Base-by-base conservation (phyloP, 1,284 basidiomycete species). In the Vanrija sp. region DNA sequence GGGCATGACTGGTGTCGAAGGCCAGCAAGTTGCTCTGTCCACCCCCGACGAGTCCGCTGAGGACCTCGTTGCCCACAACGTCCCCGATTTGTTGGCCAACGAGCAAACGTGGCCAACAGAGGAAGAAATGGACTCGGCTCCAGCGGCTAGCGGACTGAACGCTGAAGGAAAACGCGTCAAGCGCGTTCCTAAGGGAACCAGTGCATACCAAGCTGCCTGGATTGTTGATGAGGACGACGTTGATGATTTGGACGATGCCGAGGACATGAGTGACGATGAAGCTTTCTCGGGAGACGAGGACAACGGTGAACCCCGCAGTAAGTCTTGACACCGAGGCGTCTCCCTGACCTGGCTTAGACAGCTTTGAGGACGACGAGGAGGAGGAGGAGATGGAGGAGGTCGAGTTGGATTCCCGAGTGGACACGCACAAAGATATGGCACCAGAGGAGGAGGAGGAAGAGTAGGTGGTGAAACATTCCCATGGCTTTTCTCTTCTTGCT, bases 51-150 rank as follows among this genome's bases (percentile, higher is more conserved):
- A 86, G 7, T 79, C 84, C 1, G 89, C 88, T 1, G 95, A 98
- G 71, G 95, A 94, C 6, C 78, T 98, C 25, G 82, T 90, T 3
- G 89, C 89, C 1, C 86, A 84, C 56, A 97, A 98, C 68, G 84
- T 87, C 27, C 88, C 88, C 0, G 92, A 98, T 65, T 84, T 89
- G 56, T 81, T 97, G 75, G 84, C 82, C 15, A 95, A 95, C 68
- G 95, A 98, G 69, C 95, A 98, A 75, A 98, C 95, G 0, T 98
- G 95, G 94, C 95, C 95, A 0, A 97, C 93, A 0, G 93, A 98
- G 71, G 95, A 98, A 64, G 95, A 98, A 72, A 89, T 98, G 85
- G 79, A 78, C 48, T 54, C 54, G 12, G 69, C 67, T 19, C 64
- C 59, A 9, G 74, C 77, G 24, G 69, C 58, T 38, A 31, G 9